Base-by-base conservation (phyloP, 768 basidiomycete species). In the Rhodotorula sphaerocarpa region DNA sequence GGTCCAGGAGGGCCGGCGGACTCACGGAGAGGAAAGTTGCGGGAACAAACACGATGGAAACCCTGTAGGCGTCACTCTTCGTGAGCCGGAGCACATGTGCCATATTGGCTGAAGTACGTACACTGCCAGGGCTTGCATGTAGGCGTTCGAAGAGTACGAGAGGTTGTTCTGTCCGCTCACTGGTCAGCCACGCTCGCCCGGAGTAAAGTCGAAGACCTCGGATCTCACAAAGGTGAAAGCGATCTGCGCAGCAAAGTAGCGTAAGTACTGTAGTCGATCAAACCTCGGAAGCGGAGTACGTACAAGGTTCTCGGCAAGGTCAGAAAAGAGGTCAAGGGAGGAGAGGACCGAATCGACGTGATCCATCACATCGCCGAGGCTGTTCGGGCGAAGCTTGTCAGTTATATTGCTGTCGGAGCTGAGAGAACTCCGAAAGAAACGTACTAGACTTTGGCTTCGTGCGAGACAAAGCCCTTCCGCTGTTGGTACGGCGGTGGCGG, bases 281-380 rank as follows among this genome's bases (percentile, higher is more conserved):
- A 7, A 53, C 5, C 25, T 10, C 23, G 21, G 23, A 11, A 33
- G 41, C 16, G 42, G 21, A 36, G 23, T 9, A 53, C 48, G 42
- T 54, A 59, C 58, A 11, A 48, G 44, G 43, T 46, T 57, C 65
- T 65, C 63, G 10, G 82, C 78, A 64, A 87, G 83, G 33, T 79
- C 80, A 2, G 83, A 78, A 66, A 86, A 87, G 82, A 86, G 85
- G 63, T 88, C 86, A 52, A 88, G 71, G 67, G 82, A 84, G 2
- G 79, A 78, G 30, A 88, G 72, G 41, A 85, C 82, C 61, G 42
- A 33, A n/a, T 87, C 86, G 78, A 85, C 83, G 67, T 88, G 86
- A 70, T 88, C 87, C 62, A 81, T 79, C 3, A 86, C 84, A 71
- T 87, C 86, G 58, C 12, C 21, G 11, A 56, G 12, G n/a, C n/a